Evolutionary conservation across 495 filamentous ascomycete species (phyloP).

Genomic region (Astrothelium subdiscretum): DNA sequence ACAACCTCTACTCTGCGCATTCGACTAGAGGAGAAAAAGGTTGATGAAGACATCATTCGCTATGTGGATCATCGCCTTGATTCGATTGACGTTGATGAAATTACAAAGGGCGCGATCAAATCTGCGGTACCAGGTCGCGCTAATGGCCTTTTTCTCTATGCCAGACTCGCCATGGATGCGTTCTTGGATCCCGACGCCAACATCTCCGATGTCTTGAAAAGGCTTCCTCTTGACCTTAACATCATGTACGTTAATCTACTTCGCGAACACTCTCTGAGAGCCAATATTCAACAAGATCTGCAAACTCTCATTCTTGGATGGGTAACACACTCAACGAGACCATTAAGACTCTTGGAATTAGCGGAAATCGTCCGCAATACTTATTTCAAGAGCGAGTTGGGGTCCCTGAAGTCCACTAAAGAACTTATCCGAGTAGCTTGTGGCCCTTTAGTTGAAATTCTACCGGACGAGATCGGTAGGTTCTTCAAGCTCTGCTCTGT

Average conservation of each 20-base stretch:
- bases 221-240: slow-evolving; percentile 29
- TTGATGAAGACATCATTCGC: slow-evolving; percentile 32
- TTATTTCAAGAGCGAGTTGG: background rate
- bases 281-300: slow-evolving; percentile 17
- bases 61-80: slow-evolving; percentile 28
- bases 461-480: background rate
- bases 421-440: background rate
- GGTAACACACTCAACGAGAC: background rate
- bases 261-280: slow-evolving; percentile 28
- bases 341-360: background rate
- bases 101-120: slow-evolving; percentile 10
- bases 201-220: slow-evolving; percentile 15
- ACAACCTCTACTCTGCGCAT: slow-evolving; percentile 19
- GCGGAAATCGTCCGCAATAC: background rate
- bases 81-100: slow-evolving; percentile 1
- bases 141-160: slow-evolving; percentile 35
- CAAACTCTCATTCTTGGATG: background rate
- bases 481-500: background rate
- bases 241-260: slow-evolving; percentile 38
- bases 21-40: slow-evolving; percentile 26
- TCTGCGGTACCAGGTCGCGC: slow-evolving; percentile 7
- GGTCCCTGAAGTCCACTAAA: background rate
- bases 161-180: slow-evolving; percentile 36
- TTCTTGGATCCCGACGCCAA: slow-evolving; percentile 23
- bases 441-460: background rate